phyloP scores from a whole-genome alignment of 192 early-diverging fungal genomes.

The Coemansia sp. region DNA sequence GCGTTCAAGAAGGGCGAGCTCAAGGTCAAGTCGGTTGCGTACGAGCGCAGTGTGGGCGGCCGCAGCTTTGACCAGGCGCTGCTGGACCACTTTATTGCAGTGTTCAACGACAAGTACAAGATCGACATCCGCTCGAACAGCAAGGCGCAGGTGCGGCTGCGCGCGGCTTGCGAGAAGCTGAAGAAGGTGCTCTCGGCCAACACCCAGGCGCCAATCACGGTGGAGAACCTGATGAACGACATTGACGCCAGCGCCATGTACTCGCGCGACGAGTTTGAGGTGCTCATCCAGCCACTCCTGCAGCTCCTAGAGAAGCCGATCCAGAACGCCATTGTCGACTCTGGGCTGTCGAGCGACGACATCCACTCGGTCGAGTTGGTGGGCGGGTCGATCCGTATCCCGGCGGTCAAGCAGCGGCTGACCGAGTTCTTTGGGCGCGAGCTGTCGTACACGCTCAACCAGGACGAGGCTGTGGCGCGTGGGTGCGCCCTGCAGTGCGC shows the following conservation, averaged over 20 bases:
- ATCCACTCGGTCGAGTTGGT: conserved; percentile 95
- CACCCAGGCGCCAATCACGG: conserved; percentile 85
- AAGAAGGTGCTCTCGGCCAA: conserved; percentile 98
- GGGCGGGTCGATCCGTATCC: conserved; percentile 94
- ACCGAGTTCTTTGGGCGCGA: conserved; percentile 88
- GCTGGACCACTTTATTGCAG: conserved; percentile 80
- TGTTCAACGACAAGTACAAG: conserved; percentile 96
- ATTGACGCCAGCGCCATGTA: conserved; percentile 88
- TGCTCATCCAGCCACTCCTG: conserved; percentile 74
- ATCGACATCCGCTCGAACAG: conserved; percentile 87
- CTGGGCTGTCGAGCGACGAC: conserved; percentile 76
- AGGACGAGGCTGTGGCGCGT: conserved; percentile 96
- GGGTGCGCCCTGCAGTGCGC: conserved; percentile 97
- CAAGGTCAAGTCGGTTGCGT: conserved; percentile 87
- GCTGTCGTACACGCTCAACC: conserved; percentile 92
- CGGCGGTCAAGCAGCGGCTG: conserved; percentile 89
- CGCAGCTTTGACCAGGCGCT: conserved; percentile 95
- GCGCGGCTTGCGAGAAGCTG: conserved; percentile 88
- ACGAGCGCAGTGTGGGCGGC: conserved; percentile 94
- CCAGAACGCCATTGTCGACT: conserved; percentile 73
- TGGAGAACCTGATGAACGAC: conserved; percentile 97
- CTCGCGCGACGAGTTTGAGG: conserved; percentile 84
- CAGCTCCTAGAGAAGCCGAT: conserved; percentile 74
- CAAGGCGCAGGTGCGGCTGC: conserved; percentile 91
- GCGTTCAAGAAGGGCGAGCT: conserved; percentile 97